Base-by-base conservation (phyloP, 202 grass and related monocot species). In the Setaria viridis region DNA sequence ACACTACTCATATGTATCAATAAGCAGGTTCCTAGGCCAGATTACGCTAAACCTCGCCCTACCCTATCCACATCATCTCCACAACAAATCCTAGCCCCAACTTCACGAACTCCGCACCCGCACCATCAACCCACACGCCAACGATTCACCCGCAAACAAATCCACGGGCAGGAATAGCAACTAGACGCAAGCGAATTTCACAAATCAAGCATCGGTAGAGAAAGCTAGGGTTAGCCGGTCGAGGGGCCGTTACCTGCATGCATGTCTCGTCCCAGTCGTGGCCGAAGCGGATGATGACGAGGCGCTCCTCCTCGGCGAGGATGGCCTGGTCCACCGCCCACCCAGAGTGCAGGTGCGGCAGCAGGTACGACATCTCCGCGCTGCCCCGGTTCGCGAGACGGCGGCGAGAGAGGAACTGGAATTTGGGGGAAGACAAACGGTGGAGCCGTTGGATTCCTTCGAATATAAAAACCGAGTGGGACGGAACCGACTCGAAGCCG, bases 191-290 rank as follows among this genome's bases (percentile, higher is more conserved):
- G 34, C 35, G 11, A 82, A 70, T 54, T 25, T 35, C 46, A 12
- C 0, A 9, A 4, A 62, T 72, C 15, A 82, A 57, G n/a, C 33
- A 12, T 6, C 62, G 20, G 7, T 34, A 85, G 43, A 7, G 15
- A 7, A 25, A 58, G 49, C 13, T 75, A 86, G 37, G 39, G 64
- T 80, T 33, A 85, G 49, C 19, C 59, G 16, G 67, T 41, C 46
- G 43, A 55, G 49, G 55, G 32, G 12, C 5, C 30, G 1, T 11
- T 46, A 95, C 95, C 93, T 98, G 93, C 93, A 98, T 98, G 41
- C 95, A 98, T 9, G 95, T 98, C 88, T 95, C 93, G 86, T 98
- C 95, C 95, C 95, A 98, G 81, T 98, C 93, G 73, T 98, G 95
- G 88, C 95, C 95, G 74, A 98, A 98, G 78, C 95, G 91, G 42